A percentile compares a stretch with the other conserved stretches of the same genome.
phyloP scores from a whole-genome alignment of 345 rosid genomes.

The Abelmoschus esculentus region DNA sequence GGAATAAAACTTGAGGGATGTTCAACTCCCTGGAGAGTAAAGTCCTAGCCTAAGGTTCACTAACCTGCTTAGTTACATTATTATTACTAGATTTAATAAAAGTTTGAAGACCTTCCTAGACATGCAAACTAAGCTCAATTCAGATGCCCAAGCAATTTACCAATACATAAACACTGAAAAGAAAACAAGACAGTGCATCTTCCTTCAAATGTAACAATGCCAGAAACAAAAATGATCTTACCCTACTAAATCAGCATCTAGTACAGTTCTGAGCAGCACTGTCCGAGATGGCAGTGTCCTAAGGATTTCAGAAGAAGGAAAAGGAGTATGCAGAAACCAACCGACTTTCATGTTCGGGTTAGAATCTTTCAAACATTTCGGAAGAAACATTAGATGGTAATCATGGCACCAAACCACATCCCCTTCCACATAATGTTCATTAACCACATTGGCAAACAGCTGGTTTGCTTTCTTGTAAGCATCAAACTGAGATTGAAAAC shows the following conservation, averaged over 20 bases:
- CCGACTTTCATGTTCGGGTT: not conserved
- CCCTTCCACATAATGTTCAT: conserved; percentile 39
- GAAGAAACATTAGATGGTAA: conserved; percentile 19
- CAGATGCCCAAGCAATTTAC: not conserved
- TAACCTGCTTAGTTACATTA: not conserved
- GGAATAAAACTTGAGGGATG: too few relatives aligned
- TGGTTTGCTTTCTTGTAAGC: conserved; percentile 57
- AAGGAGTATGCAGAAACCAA: conserved; percentile 3
- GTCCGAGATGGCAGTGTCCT: not conserved
- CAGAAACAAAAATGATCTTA: not conserved
- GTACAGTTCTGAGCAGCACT: not conserved
- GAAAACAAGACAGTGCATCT: not conserved
- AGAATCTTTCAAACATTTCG: not conserved
- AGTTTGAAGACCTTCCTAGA: not conserved
- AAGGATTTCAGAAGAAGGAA: conserved; percentile 2
- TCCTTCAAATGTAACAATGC: not conserved
- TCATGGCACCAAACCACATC: conserved; percentile 67
- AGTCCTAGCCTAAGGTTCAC: not conserved
- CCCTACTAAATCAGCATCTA: conserved; percentile 5
- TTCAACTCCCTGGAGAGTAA: too few relatives aligned
- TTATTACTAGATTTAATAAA: not conserved
- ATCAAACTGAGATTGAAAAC: conserved; percentile 56
- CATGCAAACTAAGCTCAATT: conserved; percentile 10
- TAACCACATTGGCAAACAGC: conserved; percentile 52
- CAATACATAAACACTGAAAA: not conserved